A percentile compares a stretch with the other conserved stretches of the same genome.
Conservation (phyloP, 169 alveolate genomes). For the Plasmodium billcollinsi region DNA sequence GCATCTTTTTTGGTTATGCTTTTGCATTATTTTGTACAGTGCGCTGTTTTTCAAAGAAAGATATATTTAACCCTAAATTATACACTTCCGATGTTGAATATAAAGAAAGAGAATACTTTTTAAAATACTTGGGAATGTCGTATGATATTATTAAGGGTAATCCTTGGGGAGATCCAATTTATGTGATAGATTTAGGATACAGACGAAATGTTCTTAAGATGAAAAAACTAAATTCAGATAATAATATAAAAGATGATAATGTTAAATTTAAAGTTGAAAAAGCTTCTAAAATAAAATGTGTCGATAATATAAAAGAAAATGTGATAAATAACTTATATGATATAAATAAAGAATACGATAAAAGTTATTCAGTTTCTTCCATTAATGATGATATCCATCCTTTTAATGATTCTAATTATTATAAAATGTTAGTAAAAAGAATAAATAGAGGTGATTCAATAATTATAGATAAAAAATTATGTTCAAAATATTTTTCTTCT, state of each 20-base stretch:
- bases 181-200: conserved; percentile 88
- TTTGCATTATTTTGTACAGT: conserved; percentile 3
- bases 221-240: not conserved
- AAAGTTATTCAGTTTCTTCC: conserved; percentile 16
- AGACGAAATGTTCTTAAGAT: conserved; percentile 81
- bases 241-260: conserved; percentile 23
- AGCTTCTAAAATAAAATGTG: conserved; percentile 17
- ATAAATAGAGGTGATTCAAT: conserved; percentile 78
- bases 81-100: conserved; percentile 18
- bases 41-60: conserved; percentile 18
- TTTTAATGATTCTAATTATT: conserved; percentile 80
- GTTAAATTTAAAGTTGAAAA: conserved; percentile 2
- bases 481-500: conserved; percentile 88
- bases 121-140: conserved; percentile 86
- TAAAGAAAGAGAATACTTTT: conserved; percentile 28
- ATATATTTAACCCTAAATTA: conserved; percentile 17
- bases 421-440: conserved; percentile 81
- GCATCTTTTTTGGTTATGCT: conserved; percentile 6
- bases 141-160: conserved; percentile 88
- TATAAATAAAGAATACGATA: conserved; percentile 38
- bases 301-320: not conserved
- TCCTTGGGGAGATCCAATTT: conserved; percentile 89
- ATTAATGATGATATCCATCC: conserved; percentile 54
- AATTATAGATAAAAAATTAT: conserved; percentile 84
- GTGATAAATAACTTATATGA: conserved; percentile 41